Conservation (phyloP, 768 basidiomycete genomes). For the Gloeophyllum trabeum region DNA sequence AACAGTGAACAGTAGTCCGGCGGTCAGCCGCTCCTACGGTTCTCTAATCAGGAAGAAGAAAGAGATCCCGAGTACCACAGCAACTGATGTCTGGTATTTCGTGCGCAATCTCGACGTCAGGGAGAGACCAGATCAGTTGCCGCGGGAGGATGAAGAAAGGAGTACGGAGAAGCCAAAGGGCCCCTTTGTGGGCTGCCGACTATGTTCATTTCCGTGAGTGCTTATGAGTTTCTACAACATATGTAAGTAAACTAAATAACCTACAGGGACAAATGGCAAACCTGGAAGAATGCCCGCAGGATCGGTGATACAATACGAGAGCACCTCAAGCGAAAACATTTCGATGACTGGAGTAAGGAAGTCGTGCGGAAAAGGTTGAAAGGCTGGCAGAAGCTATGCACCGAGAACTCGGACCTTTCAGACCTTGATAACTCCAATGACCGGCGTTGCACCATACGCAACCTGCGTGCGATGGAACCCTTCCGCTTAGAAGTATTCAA, state of each 20-base stretch:
- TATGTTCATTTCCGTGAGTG: not conserved
- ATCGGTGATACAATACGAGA: constrained; percentile 7
- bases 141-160: not conserved
- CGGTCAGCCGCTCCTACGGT: no score
- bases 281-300: constrained; percentile 10
- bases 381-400: constrained; percentile 3
- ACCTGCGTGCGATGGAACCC: not conserved
- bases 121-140: not conserved
- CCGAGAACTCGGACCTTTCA: not conserved
- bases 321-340: constrained; percentile 1
- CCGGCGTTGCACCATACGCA: no score
- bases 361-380: constrained; percentile 8
- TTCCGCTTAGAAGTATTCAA: constrained; percentile 11
- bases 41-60: not conserved
- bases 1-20: no score
- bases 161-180: not conserved
- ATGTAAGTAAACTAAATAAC: no score
- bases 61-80: not conserved
- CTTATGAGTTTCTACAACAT: no score
- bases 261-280: constrained; percentile 3
- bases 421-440: not conserved
- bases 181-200: not conserved
- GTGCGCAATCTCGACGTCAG: not conserved
- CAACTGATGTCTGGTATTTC: constrained; percentile 7
- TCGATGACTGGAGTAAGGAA: constrained; percentile 4